Percentiles rank a stretch among this genome's conserved stretches.
These are phyloP conservation scores for Linnemannia elongata DNA, from an alignment of 192 early-diverging fungal genomes.

Conservation along the genomic window DNA sequence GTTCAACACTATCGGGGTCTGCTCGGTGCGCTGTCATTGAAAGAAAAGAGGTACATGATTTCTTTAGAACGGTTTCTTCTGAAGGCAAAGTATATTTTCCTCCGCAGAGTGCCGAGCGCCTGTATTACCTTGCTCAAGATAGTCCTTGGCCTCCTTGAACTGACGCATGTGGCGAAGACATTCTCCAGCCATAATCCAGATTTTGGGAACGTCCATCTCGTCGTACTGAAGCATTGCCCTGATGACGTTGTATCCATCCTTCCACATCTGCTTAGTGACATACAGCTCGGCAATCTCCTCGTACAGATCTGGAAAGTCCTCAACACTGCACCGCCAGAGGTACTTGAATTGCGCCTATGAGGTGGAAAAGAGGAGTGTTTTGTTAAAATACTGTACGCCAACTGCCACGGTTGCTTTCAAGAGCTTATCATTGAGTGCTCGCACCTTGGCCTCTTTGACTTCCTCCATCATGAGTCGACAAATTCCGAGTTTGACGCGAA, in stretches of 20 bases:
- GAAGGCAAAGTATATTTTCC: not conserved
- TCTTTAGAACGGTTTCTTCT: not conserved
- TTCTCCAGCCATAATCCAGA: constrained; percentile 56
- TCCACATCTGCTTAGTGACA: constrained; percentile 71
- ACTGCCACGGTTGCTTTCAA: not conserved
- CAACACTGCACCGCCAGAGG: constrained; percentile 64
- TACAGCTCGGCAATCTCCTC: constrained; percentile 84
- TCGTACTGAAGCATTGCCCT: constrained; percentile 60
- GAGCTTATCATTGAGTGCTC: not conserved
- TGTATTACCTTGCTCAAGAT: constrained; percentile 42
- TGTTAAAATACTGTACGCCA: not conserved
- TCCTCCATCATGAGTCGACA: constrained; percentile 81
- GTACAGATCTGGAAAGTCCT: constrained; percentile 76
- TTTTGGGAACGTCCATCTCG: constrained; percentile 55
- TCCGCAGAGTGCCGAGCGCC: not conserved
- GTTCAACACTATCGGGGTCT: constrained; percentile 73
- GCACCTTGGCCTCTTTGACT: constrained; percentile 75
- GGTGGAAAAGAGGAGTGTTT: not conserved
- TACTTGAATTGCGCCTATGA: constrained; percentile 75
- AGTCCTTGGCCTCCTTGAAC: constrained; percentile 47
- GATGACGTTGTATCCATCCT: constrained; percentile 74
- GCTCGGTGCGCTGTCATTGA: constrained; percentile 64
- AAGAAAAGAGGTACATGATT: not conserved
- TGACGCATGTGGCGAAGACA: constrained; percentile 49
- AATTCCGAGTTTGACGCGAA: constrained; percentile 89